These are phyloP conservation scores for Escovopsis sp. DNA, from an alignment of 2,329 filamentous ascomycete species.

Conservation along the genomic window DNA sequence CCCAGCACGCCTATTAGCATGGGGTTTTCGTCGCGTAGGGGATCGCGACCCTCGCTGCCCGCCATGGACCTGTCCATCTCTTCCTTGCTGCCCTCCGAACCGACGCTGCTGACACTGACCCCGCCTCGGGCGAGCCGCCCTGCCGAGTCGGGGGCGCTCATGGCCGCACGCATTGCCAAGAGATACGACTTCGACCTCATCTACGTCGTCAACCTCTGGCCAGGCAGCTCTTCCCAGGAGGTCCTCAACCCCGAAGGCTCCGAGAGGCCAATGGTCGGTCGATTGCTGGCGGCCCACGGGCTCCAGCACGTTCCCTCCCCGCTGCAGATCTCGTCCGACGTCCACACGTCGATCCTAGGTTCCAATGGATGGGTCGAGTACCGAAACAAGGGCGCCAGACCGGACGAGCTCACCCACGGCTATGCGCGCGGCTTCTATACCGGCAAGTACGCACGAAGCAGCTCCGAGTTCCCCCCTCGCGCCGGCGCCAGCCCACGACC, in stretches of 20 bases:
- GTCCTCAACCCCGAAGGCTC: constrained; percentile 5
- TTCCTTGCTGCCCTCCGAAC: constrained; percentile 11
- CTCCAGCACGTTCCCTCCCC: constrained; percentile 34
- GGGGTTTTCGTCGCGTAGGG: constrained; percentile 2
- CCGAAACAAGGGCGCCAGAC: constrained; percentile 24
- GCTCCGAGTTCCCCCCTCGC: constrained; percentile 8
- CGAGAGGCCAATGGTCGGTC: constrained; percentile 25
- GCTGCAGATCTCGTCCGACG: constrained; percentile 33
- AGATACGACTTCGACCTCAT: constrained; percentile 42
- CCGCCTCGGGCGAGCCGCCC: constrained; percentile 29
- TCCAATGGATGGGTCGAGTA: constrained; percentile 38
- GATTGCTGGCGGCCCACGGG: constrained; percentile 39
- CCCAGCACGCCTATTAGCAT: not conserved
- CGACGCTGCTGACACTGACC: constrained; percentile 26
- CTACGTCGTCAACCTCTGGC: constrained; percentile 45
- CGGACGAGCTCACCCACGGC: constrained; percentile 32
- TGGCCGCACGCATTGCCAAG: constrained; percentile 38
- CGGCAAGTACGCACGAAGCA: constrained; percentile 18
- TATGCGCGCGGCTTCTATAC: constrained; percentile 39
- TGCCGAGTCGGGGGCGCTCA: constrained; percentile 33
- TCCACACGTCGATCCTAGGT: constrained; percentile 35
- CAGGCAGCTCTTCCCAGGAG: constrained; percentile 13
- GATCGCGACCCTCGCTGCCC: constrained; percentile 6
- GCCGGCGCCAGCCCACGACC: too few relatives aligned
- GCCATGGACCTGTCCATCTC: constrained; percentile 10